phyloP scores from a whole-genome alignment of 2,329 filamentous ascomycete species.

The Trichophyton benhamiae region DNA sequence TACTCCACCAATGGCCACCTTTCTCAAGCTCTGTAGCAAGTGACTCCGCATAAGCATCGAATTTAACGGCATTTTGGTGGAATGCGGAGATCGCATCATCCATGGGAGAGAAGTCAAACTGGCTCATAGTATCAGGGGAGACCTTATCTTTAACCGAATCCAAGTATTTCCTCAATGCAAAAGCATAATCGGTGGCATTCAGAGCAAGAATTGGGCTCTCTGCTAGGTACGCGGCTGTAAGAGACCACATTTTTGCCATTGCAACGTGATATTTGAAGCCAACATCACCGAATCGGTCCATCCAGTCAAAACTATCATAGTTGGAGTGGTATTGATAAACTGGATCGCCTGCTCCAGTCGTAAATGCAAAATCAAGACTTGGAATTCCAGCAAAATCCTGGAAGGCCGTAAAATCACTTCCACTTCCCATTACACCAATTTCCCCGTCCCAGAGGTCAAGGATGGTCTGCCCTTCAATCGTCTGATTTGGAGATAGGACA shows the following conservation, averaged over 20 bases:
- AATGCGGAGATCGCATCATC: conserved; percentile 40
- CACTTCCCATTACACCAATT: conserved; percentile 57
- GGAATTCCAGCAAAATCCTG: conserved; percentile 59
- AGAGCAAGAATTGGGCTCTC: conserved; percentile 53
- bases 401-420: conserved; percentile 64
- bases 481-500: conserved; percentile 64
- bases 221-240: conserved; percentile 49
- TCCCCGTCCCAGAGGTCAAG: conserved; percentile 52
- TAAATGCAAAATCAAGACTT: conserved; percentile 52
- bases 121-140: conserved; percentile 11
- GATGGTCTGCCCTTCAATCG: conserved; percentile 54
- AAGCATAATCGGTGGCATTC: conserved; percentile 52
- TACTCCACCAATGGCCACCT: conserved; percentile 45
- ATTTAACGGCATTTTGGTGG: conserved; percentile 34
- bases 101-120: conserved; percentile 35
- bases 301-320: conserved; percentile 77
- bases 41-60: conserved; percentile 41
- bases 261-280: conserved; percentile 48
- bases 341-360: conserved; percentile 30
- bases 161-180: conserved; percentile 39
- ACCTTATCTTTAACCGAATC: conserved; percentile 18
- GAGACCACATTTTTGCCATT: conserved; percentile 52
- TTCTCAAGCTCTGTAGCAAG: conserved; percentile 39
- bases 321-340: conserved; percentile 71
- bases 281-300: conserved; percentile 62